Evolutionary conservation across 257 asterid genomes (phyloP).

Genomic region (Petrea volubilis): DNA sequence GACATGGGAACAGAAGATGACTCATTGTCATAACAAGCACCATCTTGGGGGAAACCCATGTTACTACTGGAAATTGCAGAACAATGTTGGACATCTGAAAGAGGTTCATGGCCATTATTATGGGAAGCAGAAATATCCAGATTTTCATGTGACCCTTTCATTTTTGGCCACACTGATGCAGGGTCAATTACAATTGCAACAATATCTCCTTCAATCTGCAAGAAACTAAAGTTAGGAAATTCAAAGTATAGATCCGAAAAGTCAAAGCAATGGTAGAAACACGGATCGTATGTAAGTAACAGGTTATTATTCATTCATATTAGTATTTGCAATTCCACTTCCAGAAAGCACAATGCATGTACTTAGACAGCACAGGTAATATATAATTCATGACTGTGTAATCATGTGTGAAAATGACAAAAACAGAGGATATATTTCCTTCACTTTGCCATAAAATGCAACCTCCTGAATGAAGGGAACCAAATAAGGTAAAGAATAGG

Average conservation of each 20-base stretch:
- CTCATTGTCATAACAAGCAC: constrained; percentile 18
- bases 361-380: neutral
- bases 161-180: constrained; percentile 60
- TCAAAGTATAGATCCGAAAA: neutral
- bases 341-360: neutral
- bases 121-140: constrained; percentile 30
- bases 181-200: constrained; percentile 78
- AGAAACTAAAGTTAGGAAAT: constrained; percentile 25
- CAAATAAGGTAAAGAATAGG: neutral
- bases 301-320: neutral
- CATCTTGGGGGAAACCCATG: constrained; percentile 17
- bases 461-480: neutral
- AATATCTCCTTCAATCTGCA: constrained; percentile 83
- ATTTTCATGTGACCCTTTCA: constrained; percentile 47
- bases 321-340: neutral
- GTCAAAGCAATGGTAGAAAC: neutral
- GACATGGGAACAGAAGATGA: constrained; percentile 32
- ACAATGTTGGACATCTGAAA: constrained; percentile 26
- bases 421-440: neutral
- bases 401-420: neutral
- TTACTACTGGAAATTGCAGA: constrained; percentile 23
- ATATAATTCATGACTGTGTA: neutral
- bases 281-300: neutral
- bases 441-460: neutral
- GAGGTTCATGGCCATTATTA: constrained; percentile 34